Evolutionary conservation across 192 early-diverging fungal species (phyloP).

Genomic region (Globomyces pollinis-pini): DNA sequence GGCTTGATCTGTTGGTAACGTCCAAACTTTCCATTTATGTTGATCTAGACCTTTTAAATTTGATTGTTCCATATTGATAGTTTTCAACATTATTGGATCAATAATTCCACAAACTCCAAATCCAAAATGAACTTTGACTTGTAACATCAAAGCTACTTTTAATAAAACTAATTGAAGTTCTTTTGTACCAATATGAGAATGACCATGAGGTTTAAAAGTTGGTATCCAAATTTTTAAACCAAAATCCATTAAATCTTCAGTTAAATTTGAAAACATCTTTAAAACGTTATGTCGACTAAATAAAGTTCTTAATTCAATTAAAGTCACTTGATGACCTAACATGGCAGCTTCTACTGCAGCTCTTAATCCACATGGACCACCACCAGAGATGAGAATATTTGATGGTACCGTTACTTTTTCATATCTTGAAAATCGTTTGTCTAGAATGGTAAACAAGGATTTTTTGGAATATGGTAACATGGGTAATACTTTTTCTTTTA

Average conservation of each 20-base stretch:
- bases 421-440: conserved; percentile 3
- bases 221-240: conserved; percentile 25
- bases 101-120: conserved; percentile 29
- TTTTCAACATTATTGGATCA: conserved; percentile 25
- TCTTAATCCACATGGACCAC: conserved; percentile 38
- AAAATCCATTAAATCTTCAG: conserved; percentile 21
- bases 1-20: conserved; percentile 19
- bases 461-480: conserved; percentile 10
- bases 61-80: too few species aligned
- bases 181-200: conserved; percentile 26
- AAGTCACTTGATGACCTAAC: conserved; percentile 16
- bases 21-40: conserved; percentile 14
- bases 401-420: not conserved
- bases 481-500: not conserved
- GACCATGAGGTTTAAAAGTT: conserved; percentile 18
- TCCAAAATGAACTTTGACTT: conserved; percentile 18
- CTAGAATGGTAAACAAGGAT: conserved; percentile 11
- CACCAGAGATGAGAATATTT: conserved; percentile 26
- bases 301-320: conserved; percentile 30
- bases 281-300: conserved; percentile 38
- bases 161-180: conserved; percentile 30
- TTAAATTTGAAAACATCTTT: conserved; percentile 30
- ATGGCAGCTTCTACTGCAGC: conserved; percentile 26
- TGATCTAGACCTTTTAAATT: not conserved
- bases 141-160: conserved; percentile 28